Evolutionary conservation across 345 rosid genomes (phyloP), one percentile per base, ranked within the genome.

Genomic region (Eutrema japonicum): DNA sequence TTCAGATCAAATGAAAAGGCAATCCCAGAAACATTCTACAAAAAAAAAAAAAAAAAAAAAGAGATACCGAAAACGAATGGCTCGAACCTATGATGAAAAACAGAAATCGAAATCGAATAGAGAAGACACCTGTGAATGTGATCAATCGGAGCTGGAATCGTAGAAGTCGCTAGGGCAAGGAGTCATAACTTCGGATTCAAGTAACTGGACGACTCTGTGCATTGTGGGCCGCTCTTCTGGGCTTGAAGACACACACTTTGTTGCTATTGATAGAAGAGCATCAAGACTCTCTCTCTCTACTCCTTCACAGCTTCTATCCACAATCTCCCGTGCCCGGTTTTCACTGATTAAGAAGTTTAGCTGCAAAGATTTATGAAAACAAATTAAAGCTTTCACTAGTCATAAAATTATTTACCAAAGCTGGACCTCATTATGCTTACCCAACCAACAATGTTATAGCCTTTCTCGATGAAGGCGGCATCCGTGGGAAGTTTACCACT

Each of bases 401-500:
- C 51, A 41, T 30, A 41, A 41, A 16, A 4, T 47, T 53, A 38
- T 10, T 4, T 32, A 46, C 43, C 68, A 29, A 43, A 59, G 32
- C 48, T 27, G 30, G 37, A 26, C 5, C 35, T 59, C 57, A 1
- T 29, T 42, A 4, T 40, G 71, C 89, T 13, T 86, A 93, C 98
- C 98, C 98, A 93, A 56, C 98, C 98, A 77, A 93, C 96, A 78
- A 93, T 77, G 71, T 93, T 93, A 75, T 91, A 84, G 73, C 98
- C 97, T 82, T 89, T 93, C 83, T 93, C 98, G 10, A 91, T 93
- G 84, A 91, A 91, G 22, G 92, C 80, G 47, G 97, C 92, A 81
- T 93, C 98, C 7, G 97, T 89, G 6, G 98, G 98, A 70, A 92
- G 87, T 84, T 91, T 93, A 77, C 97, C 92, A 73, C 98, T 91